Evolutionary conservation across 306 rosid species (phyloP).

Genomic region (Castanospermum australe): DNA sequence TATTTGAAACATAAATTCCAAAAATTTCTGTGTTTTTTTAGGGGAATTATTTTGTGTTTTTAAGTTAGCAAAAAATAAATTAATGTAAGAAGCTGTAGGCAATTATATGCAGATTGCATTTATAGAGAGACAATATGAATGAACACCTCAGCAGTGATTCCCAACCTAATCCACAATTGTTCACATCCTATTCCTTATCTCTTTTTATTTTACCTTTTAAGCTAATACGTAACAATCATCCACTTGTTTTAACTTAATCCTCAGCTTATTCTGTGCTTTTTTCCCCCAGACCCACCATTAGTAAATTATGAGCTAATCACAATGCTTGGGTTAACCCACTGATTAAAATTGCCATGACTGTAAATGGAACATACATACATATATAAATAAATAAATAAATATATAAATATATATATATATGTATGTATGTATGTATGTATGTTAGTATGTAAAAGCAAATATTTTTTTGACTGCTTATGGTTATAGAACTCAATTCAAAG

Average conservation of each 20-base stretch:
- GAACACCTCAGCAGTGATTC: conserved; percentile 27
- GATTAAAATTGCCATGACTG: background rate
- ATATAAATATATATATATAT: background rate
- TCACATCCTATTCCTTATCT: background rate
- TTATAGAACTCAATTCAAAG: conserved; percentile 38
- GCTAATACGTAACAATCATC: background rate
- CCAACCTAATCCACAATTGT: conserved; percentile 28
- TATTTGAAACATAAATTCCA: conserved; percentile 1
- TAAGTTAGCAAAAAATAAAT: no score
- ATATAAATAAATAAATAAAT: no score
- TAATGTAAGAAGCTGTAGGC: no score
- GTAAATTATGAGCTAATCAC: background rate
- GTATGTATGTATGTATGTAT: background rate
- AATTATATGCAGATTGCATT: conserved; percentile 20
- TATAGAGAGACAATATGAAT: background rate
- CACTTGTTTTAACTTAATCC: background rate
- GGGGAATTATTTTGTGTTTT: no score
- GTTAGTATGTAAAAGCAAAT: no score
- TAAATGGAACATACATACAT: background rate
- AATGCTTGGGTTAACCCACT: background rate
- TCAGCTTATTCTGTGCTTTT: background rate
- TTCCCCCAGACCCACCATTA: background rate
- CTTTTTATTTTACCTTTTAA: conserved; percentile 10
- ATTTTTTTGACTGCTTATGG: conserved; percentile 4
- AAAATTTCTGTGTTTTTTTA: background rate